A percentile compares a stretch with the other conserved stretches of the same genome.
These are phyloP conservation scores for Gymnopilus junonius DNA, from an alignment of 768 basidiomycete species.

Conservation along the genomic window DNA sequence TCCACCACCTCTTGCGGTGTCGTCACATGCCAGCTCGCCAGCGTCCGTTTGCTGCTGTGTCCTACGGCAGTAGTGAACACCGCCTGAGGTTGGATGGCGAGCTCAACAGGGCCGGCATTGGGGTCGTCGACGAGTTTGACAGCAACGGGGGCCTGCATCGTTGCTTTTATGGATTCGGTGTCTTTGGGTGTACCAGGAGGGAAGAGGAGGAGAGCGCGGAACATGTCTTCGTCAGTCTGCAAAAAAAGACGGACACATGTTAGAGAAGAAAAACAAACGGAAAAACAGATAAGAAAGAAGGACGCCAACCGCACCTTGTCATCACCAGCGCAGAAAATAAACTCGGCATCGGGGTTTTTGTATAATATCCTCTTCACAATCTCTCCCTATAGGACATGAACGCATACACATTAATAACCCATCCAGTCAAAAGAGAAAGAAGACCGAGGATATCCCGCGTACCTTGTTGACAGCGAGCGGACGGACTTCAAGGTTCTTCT, in stretches of 20 bases:
- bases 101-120: slow-evolving; percentile 51
- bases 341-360: slow-evolving; percentile 91
- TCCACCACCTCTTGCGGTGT: slow-evolving; percentile 87
- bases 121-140: slow-evolving; percentile 56
- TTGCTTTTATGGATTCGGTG: slow-evolving; percentile 26
- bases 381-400: slow-evolving; percentile 63
- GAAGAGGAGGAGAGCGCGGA: slow-evolving; percentile 83
- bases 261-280: not conserved
- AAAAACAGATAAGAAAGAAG: not conserved
- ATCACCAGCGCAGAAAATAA: slow-evolving; percentile 97
- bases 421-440: not conserved
- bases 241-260: not conserved
- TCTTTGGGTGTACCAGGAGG: slow-evolving; percentile 37
- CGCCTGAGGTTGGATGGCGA: slow-evolving; percentile 66
- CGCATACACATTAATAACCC: not conserved
- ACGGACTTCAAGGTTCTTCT: slow-evolving; percentile 98
- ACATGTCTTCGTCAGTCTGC: slow-evolving; percentile 99
- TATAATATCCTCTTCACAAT: slow-evolving; percentile 96
- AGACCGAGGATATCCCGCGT: slow-evolving; percentile 14
- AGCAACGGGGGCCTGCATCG: slow-evolving; percentile 62
- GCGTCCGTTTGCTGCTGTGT: slow-evolving; percentile 84
- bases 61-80: slow-evolving; percentile 96
- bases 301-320: slow-evolving; percentile 70
- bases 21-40: slow-evolving; percentile 93
- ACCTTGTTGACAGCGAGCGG: slow-evolving; percentile 95